Conservation (phyloP, 139 green algal species). For the Mychonastes homosphaera region DNA sequence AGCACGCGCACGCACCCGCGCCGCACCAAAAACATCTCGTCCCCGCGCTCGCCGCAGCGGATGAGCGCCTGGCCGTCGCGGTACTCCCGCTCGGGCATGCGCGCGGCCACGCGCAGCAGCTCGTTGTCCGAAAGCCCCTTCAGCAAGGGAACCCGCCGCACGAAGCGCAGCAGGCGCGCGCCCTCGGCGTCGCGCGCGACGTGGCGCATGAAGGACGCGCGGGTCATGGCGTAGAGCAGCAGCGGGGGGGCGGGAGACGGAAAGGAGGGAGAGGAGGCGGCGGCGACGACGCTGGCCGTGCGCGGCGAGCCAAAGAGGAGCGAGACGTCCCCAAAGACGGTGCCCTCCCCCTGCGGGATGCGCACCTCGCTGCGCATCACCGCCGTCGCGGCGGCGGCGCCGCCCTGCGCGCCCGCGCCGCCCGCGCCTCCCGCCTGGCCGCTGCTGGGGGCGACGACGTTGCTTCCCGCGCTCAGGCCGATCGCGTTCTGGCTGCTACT, state of each 20-base stretch:
- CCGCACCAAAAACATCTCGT: slow-evolving; percentile 61
- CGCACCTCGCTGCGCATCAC: slow-evolving; percentile 41
- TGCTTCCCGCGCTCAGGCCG: slow-evolving; percentile 10
- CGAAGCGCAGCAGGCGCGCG: slow-evolving; percentile 51
- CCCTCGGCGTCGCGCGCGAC: slow-evolving; percentile 61
- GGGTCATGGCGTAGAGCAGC: slow-evolving; percentile 52
- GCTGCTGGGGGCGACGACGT: too few species aligned
- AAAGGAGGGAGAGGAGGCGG: too few species aligned
- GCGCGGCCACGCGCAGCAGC: slow-evolving; percentile 40
- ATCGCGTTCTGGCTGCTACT: not conserved
- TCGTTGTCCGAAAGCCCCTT: slow-evolving; percentile 63
- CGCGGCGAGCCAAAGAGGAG: slow-evolving; percentile 61
- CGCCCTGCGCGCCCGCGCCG: too few species aligned
- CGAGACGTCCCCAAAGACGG: slow-evolving; percentile 64
- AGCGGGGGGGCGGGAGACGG: too few species aligned
- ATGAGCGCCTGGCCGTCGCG: slow-evolving; percentile 49
- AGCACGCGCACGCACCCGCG: slow-evolving; percentile 58
- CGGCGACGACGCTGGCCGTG: slow-evolving; percentile 54
- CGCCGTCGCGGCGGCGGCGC: too few species aligned
- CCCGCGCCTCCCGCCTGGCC: too few species aligned
- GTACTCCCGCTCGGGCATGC: slow-evolving; percentile 48
- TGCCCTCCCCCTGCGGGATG: slow-evolving; percentile 53
- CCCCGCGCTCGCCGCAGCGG: slow-evolving; percentile 46
- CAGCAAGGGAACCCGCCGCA: slow-evolving; percentile 54
- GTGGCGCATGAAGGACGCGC: slow-evolving; percentile 51